Evolutionary conservation across 2,329 filamentous ascomycete species (phyloP).

Genomic region (Aaosphaeria arxii): DNA sequence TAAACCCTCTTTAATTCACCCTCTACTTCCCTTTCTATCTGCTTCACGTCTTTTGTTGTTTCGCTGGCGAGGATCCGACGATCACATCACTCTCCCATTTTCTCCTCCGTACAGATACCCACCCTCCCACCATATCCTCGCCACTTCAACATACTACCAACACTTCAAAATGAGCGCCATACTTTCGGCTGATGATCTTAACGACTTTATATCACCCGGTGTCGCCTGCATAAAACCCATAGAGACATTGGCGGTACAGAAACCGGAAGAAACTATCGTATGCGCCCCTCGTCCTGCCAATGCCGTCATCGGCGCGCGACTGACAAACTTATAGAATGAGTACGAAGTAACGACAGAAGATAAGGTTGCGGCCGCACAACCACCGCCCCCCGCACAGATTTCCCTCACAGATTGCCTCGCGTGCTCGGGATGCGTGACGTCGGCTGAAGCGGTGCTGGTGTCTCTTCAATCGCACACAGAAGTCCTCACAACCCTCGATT

Average conservation of each 20-base stretch:
- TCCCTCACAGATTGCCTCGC: slow-evolving; percentile 96
- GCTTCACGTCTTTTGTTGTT: not conserved
- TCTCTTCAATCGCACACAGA: slow-evolving; percentile 91
- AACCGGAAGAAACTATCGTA: slow-evolving; percentile 48
- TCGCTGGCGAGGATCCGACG: slow-evolving; percentile 1
- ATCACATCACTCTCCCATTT: not conserved
- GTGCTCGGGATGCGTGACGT: slow-evolving; percentile 96
- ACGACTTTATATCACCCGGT: slow-evolving; percentile 97
- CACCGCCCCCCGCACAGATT: slow-evolving; percentile 77
- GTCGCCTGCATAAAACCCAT: slow-evolving; percentile 98
- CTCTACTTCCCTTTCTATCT: slow-evolving; percentile 1
- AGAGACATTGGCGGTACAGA: slow-evolving; percentile 73
- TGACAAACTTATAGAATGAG: slow-evolving; percentile 45
- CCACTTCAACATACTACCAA: not conserved
- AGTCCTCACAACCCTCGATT: slow-evolving; percentile 78
- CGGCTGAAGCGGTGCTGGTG: slow-evolving; percentile 94
- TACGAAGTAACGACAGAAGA: slow-evolving; percentile 96
- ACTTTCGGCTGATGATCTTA: slow-evolving; percentile 91
- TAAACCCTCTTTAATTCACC: not conserved
- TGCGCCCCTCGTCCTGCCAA: slow-evolving; percentile 6
- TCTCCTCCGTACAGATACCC: not conserved
- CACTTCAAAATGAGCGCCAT: slow-evolving; percentile 84
- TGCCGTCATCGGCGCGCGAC: slow-evolving; percentile 14
- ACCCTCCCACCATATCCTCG: not conserved
- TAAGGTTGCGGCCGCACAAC: slow-evolving; percentile 55